Base-by-base conservation (phyloP, 2,329 filamentous ascomycete genomes). In the Capronia americana region DNA sequence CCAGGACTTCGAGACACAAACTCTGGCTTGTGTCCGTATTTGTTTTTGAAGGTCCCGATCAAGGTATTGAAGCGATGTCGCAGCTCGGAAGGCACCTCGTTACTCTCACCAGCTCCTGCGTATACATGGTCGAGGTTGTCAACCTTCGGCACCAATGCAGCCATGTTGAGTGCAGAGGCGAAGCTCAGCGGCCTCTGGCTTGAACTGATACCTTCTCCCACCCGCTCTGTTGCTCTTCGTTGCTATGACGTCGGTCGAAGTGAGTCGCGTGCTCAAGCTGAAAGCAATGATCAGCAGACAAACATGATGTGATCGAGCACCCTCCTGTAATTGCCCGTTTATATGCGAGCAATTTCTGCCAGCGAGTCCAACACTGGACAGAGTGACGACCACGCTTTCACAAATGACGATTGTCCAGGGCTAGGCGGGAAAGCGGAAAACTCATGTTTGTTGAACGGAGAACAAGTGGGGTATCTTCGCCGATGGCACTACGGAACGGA, bases 1-100 rank as follows among this genome's bases (percentile, higher is more conserved):
- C 95, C 95, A 0, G 95, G 95, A 63, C 93, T 97, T 69, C 95
- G 89, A 10, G 94, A 87, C 23, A 98, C 88, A 74, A 97, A 97
- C 66, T 91, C 86, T 46, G 93, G 88, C 17, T 84, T 81, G 59
- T 87, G 84, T 72, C 88, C 89, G 79, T 94, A 96, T 50, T 81
- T 82, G 65, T 85, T 79, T 71, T 88, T 82, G 80, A 98, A 98
- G 71, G 85, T 85, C 59, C 85, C 81, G 50, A 94, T 81, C 51
- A 98, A 85, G 51, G 81, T 83, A 73, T 90, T 86, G 91, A 94
- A 98, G 79, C 95, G 86, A 72, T 85, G 82, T 53, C 83, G 85
- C 78, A 97, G 91, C 28, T 84, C 80, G 7, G 85, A 77, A 20
- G 95, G 80, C 50, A 90, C 88, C 4, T 91, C 88, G 76, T 97